Base-by-base conservation (phyloP, 1,284 basidiomycete species). In the Sphaerobolus stellatus region DNA sequence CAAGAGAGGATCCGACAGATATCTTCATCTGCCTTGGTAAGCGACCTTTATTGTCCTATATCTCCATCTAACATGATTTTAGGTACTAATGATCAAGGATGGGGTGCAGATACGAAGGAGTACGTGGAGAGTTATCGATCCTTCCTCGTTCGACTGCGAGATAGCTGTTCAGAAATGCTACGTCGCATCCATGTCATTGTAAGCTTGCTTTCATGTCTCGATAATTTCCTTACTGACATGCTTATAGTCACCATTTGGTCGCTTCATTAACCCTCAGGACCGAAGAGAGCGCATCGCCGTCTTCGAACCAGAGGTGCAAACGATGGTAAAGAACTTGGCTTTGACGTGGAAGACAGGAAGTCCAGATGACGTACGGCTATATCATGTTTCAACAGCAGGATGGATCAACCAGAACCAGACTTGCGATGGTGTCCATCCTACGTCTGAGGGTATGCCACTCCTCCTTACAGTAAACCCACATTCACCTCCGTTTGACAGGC, bases 401-500 rank as follows among this genome's bases (percentile, higher is more conserved):
- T 50, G 48, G 48, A 50, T 50, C 34, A 36, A 50, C 34, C 30
- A 38, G 28, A 27, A 28, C 9, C 48, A 27, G 7, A 50, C 48
- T 38, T 50, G 48, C 27, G 48, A 50, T 34, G 48, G 48, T 28
- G n/a, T 50, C 9, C 48, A 50, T 24, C 48, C 48, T 38, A 50
- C 33, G 18, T 14, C 33, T 6, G 48, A 50, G 18, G 48, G 48
- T 50, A 50, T 38, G 48, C 24, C 25, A 13, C 2, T n/a, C n/a
- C 33, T 11, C 33, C n/a, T 22, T 38, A 9, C 28, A 5, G 33
- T 38, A 14, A 5, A 14, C 6, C 27, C 16, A 5, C 20, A 24
- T 14, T n/a, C 25, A 25, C n/a, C 18, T 25, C 13, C n/a, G 11
- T 27, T 22, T 20, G 5, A 38, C 22, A 50, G 48, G 48, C 18